Base-by-base conservation (phyloP, 2,329 filamentous ascomycete species). In the Chrysoporthe puriensis region DNA sequence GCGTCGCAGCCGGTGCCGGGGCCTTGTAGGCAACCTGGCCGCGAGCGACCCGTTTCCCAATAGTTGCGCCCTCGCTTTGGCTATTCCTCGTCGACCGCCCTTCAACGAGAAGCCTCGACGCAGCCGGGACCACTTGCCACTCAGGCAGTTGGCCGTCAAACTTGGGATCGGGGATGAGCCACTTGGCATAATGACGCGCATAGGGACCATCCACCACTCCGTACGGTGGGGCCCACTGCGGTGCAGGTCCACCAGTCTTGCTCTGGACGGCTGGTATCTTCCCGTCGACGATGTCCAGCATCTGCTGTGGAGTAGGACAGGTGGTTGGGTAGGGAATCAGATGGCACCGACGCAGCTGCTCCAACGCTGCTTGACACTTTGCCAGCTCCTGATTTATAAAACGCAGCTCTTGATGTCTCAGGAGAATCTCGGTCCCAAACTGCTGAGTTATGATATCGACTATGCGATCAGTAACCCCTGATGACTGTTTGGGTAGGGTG, bases 331-430 rank as follows among this genome's bases (percentile, higher is more conserved):
- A 98, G 4, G 95, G 95, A 73, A 97, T 95, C 72, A 98, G 84
- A 76, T 96, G 90, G 80, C 94, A 97, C 69, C 96, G 90, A 73
- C 96, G 91, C 71, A 99, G 84, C 81, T 98, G 96, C 80, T 99
- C 96, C 73, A 98, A 85, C 13, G 94, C 93, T 71, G 94, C 84
- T 81, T 98, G 94, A 76, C 94, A 97, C 82, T 97, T 98, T 72
- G 93, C 95, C 72, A 98, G 86, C 81, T 98, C 96, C 80, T 97
- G 94, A 76, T 98, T 93, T 78, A 98, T 97, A 73, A 97, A 85
- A 67, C 94, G 92, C 69, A 98, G 82, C 82, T 99, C 96, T 75
- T 96, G 90, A 79, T 99, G 96, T 84, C 97, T 98, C 77, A 96
- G 82, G 71, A 98, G 82, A 64, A 98, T 94, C 81, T 97, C 94